Evolutionary conservation across 2,329 filamentous ascomycete species (phyloP).

Genomic region (Zymoseptoria pseudotritici): DNA sequence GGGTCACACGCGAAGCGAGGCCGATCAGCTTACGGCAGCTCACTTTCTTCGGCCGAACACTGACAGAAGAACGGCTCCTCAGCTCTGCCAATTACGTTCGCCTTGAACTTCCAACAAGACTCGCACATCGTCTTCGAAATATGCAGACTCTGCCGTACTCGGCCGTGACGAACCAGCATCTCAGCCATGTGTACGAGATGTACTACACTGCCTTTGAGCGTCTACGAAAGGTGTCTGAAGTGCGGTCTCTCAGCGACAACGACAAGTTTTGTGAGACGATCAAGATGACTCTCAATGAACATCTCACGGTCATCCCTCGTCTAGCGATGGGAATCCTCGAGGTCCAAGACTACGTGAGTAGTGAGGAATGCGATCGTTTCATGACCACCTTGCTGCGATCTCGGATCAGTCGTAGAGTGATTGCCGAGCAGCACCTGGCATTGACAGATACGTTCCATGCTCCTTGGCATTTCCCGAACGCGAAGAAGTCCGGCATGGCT

Average conservation of each 20-base stretch:
- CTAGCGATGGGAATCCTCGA: conserved; percentile 91
- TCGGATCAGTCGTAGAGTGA: conserved; percentile 88
- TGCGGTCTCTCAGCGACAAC: conserved; percentile 82
- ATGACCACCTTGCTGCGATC: conserved; percentile 92
- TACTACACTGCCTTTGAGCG: conserved; percentile 96
- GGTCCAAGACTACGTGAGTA: conserved; percentile 72
- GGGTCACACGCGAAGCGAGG: conserved; percentile 83
- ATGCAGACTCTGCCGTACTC: conserved; percentile 96
- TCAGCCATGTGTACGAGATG: conserved; percentile 90
- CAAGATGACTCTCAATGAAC: conserved; percentile 70
- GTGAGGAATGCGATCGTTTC: conserved; percentile 78
- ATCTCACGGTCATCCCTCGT: conserved; percentile 88
- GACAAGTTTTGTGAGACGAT: conserved; percentile 77
- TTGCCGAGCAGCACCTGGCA: conserved; percentile 93
- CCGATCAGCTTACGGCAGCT: conserved; percentile 96
- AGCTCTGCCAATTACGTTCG: conserved; percentile 97
- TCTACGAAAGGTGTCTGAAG: conserved; percentile 74
- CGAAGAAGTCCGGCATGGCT: conserved; percentile 54
- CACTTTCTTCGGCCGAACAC: conserved; percentile 90
- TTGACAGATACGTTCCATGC: conserved; percentile 91
- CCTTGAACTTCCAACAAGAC: conserved; percentile 79
- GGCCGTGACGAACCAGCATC: conserved; percentile 89
- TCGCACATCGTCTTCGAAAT: conserved; percentile 89
- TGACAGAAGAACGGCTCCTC: conserved; percentile 82
- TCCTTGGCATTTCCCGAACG: conserved; percentile 78